A percentile compares a stretch with the other conserved stretches of the same genome.
Conservation (phyloP, 306 rosid genomes). For the Ochetophila trinervis region DNA sequence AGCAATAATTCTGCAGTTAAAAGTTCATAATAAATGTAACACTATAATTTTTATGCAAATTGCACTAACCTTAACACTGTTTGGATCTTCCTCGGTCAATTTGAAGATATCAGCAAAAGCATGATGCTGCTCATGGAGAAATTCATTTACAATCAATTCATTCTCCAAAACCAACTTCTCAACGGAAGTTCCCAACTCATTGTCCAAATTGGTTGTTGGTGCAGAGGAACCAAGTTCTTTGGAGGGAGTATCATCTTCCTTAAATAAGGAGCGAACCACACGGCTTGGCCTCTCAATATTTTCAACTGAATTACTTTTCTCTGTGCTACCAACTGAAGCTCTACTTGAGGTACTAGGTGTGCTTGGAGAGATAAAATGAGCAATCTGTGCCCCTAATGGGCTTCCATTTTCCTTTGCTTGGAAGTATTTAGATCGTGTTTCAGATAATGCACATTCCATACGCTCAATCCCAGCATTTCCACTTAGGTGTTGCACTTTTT, state of each 20-base stretch:
- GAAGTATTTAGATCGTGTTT: constrained; percentile 72
- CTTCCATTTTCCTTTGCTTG: constrained; percentile 52
- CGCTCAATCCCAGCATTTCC: constrained; percentile 91
- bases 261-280: constrained; percentile 78
- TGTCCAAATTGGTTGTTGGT: constrained; percentile 32
- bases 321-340: constrained; percentile 34
- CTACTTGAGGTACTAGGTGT: constrained; percentile 27
- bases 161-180: constrained; percentile 54
- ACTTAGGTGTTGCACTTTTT: constrained; percentile 75
- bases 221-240: constrained; percentile 32
- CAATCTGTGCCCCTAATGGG: constrained; percentile 31
- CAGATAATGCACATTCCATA: constrained; percentile 75
- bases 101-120: constrained; percentile 40
- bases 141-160: constrained; percentile 77
- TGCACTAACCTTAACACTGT: constrained; percentile 55
- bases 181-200: constrained; percentile 35
- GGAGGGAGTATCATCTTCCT: constrained; percentile 39
- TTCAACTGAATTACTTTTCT: constrained; percentile 32
- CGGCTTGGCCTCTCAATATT: constrained; percentile 33
- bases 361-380: constrained; percentile 37
- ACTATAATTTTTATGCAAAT: not conserved
- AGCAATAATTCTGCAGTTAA: not conserved
- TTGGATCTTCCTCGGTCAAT: constrained; percentile 44
- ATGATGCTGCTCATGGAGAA: constrained; percentile 58
- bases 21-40: too few relatives aligned